Percentiles rank a stretch among this genome's conserved stretches.
These are phyloP conservation scores for Brasenia schreberi DNA, from an alignment of 164 flowering plant species.

Conservation along the genomic window DNA sequence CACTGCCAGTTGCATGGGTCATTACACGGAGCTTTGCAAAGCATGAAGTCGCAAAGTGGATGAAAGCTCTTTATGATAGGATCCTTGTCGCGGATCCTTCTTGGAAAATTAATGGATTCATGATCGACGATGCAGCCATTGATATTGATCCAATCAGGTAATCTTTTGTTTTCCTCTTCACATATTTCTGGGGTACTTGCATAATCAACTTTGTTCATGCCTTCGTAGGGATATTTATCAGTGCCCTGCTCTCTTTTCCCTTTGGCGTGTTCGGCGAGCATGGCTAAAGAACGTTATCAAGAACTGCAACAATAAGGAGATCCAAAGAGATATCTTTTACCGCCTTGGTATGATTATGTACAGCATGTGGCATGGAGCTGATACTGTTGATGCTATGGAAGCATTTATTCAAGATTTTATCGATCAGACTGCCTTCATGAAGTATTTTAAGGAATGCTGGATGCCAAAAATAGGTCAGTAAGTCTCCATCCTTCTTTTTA, in stretches of 20 bases:
- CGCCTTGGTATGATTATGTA: too few species aligned
- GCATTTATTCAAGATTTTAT: conserved; percentile 71
- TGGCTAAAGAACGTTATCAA: too few species aligned
- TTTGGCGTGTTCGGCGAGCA: too few species aligned
- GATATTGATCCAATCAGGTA: conserved; percentile 94
- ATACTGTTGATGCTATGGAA: conserved; percentile 34
- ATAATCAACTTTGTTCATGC: conserved; percentile 1
- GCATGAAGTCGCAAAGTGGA: conserved; percentile 74
- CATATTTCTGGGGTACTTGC: not conserved
- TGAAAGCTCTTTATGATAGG: conserved; percentile 68
- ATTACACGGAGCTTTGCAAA: conserved; percentile 67
- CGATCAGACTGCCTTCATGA: conserved; percentile 74
- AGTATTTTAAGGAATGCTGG: conserved; percentile 77
- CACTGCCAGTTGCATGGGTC: conserved; percentile 94
- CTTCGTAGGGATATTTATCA: too few species aligned
- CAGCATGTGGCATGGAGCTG: conserved; percentile 15
- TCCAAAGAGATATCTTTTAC: too few species aligned
- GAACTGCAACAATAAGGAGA: too few species aligned
- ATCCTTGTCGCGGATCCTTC: conserved; percentile 45
- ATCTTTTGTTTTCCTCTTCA: not conserved
- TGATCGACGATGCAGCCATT: conserved; percentile 93
- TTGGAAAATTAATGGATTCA: conserved; percentile 75
- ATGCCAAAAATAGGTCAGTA: conserved; percentile 81
- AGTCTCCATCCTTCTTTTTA: not conserved
- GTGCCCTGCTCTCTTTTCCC: too few species aligned